phyloP scores from a whole-genome alignment of 345 rosid genomes.

The Dipteronia dyeriana region DNA sequence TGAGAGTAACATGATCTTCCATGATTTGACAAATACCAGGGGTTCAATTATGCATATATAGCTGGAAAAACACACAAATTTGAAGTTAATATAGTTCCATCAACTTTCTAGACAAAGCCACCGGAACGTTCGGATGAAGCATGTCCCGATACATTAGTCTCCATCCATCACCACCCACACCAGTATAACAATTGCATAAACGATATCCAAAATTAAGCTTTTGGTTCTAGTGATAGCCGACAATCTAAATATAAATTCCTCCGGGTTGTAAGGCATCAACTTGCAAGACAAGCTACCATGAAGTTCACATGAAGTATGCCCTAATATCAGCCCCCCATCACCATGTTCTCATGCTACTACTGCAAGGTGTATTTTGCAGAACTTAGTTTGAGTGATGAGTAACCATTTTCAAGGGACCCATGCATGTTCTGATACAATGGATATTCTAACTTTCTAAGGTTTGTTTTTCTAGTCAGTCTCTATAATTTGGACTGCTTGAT shows the following conservation, averaged over 20 bases:
- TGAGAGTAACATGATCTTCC: too few relatives aligned
- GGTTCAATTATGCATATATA: too few relatives aligned
- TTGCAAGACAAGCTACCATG: not conserved
- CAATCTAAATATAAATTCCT: not conserved
- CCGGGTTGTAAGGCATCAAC: not conserved
- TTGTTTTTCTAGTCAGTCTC: too few relatives aligned
- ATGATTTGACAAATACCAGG: too few relatives aligned
- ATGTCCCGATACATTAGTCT: not conserved
- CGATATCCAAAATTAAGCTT: too few relatives aligned
- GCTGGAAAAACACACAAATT: too few relatives aligned
- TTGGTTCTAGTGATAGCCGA: not conserved
- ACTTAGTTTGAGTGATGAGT: too few relatives aligned
- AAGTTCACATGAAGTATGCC: not conserved
- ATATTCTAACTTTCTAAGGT: too few relatives aligned
- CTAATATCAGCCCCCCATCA: not conserved
- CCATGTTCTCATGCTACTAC: not conserved
- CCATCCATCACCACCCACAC: not conserved
- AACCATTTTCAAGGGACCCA: too few relatives aligned
- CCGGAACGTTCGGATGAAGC: not conserved
- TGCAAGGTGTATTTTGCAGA: too few relatives aligned
- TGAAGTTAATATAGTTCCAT: not conserved
- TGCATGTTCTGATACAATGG: too few relatives aligned
- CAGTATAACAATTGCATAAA: not conserved
- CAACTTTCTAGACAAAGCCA: not conserved
- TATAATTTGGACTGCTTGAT: too few relatives aligned